Conservation (phyloP, 2,329 filamentous ascomycete species). For the Dactylonectria estremocensis region DNA sequence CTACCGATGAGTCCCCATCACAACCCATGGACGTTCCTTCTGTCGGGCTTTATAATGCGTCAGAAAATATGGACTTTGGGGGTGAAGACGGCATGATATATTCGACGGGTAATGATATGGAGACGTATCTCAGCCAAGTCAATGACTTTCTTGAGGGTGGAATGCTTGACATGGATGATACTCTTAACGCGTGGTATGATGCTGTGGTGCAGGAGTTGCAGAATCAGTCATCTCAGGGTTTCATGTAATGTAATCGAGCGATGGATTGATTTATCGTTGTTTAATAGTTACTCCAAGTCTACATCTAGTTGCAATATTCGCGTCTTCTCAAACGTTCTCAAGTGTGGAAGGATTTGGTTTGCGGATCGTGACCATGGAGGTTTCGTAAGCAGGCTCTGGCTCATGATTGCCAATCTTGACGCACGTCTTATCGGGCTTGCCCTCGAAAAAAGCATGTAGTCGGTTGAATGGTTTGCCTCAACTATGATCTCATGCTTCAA, state of each 20-base stretch:
- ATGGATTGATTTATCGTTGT: background rate
- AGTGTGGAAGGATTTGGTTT: background rate
- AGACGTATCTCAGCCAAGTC: slow-evolving; percentile 29
- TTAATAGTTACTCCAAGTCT: no score
- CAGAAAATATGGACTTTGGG: slow-evolving; percentile 10
- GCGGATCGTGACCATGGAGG: background rate
- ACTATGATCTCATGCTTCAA: no score
- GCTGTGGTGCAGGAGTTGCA: slow-evolving; percentile 14
- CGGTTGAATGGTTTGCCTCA: no score
- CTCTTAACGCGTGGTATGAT: slow-evolving; percentile 23
- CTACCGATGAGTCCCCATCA: background rate
- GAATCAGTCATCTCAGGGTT: background rate
- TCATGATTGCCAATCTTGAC: background rate
- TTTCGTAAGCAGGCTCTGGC: background rate
- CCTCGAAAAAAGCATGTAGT: no score
- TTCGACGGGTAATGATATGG: slow-evolving; percentile 17
- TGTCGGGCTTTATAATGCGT: slow-evolving; percentile 1
- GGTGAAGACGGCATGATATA: slow-evolving; percentile 15
- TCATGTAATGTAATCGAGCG: background rate
- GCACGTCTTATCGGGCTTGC: no score
- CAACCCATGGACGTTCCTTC: background rate
- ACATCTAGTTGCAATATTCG: no score
- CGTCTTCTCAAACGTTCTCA: background rate
- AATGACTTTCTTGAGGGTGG: slow-evolving; percentile 30
- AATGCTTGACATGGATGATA: slow-evolving; percentile 27